Percentiles rank a stretch among this genome's conserved stretches.
phyloP scores from a whole-genome alignment of 2,329 filamentous ascomycete species.

The Chaetomium olivaceum region DNA sequence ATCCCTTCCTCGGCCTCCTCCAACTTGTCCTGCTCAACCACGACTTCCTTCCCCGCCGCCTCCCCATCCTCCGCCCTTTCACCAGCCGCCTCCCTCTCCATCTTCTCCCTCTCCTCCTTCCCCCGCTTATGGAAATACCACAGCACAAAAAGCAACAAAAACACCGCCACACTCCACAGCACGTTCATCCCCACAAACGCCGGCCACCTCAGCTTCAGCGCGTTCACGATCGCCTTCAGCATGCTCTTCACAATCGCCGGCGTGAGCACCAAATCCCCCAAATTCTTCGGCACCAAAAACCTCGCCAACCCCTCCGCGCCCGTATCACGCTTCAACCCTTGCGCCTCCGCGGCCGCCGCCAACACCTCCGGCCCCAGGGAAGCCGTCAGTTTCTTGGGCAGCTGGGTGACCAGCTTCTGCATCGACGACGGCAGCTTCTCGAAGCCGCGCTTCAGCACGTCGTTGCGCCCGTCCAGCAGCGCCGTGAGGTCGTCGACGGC shows the following conservation, averaged over 20 bases:
- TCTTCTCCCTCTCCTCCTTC: conserved; percentile 73
- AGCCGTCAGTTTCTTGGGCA: conserved; percentile 79
- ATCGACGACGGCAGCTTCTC: conserved; percentile 74
- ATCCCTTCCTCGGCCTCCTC: conserved; percentile 9
- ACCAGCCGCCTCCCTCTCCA: conserved; percentile 41
- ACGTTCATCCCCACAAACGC: conserved; percentile 90
- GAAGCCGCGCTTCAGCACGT: conserved; percentile 59
- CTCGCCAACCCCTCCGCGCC: conserved; percentile 56
- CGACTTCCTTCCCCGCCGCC: conserved; percentile 3
- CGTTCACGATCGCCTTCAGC: conserved; percentile 87
- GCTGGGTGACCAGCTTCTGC: conserved; percentile 80
- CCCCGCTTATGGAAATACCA: conserved; percentile 99
- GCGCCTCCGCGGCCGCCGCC: conserved; percentile 74
- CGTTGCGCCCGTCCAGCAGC: conserved; percentile 62
- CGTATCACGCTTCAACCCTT: conserved; percentile 57
- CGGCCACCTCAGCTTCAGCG: conserved; percentile 83
- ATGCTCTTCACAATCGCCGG: conserved; percentile 80
- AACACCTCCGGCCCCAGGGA: conserved; percentile 78
- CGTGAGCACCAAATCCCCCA: conserved; percentile 80
- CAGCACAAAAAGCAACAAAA: conserved; percentile 86
- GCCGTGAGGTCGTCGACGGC: conserved; percentile 82
- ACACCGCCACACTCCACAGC: conserved; percentile 84
- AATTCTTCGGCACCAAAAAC: conserved; percentile 67
- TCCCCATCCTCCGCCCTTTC: neutral
- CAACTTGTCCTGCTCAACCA: neutral